Conservation (phyloP, 208 protist genomes). For the Acanthamoeba royreba region DNA sequence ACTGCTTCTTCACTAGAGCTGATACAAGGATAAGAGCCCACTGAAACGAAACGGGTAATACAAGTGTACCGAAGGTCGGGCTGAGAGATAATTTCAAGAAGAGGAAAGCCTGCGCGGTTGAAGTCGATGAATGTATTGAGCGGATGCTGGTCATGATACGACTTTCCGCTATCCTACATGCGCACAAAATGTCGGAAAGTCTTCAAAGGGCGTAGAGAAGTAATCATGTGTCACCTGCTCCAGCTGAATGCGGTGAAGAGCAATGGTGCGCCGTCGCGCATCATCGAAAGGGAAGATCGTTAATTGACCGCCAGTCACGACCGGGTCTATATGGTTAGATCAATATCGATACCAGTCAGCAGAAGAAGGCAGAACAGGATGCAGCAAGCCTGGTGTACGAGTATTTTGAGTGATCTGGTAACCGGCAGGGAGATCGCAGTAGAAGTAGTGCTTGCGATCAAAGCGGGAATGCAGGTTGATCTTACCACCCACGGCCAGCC, state of each 20-base stretch:
- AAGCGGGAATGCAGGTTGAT: slow-evolving; percentile 67
- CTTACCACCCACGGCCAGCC: slow-evolving; percentile 53
- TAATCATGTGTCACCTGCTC: background rate
- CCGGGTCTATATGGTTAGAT: no score
- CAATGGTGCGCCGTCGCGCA: background rate
- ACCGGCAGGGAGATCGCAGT: slow-evolving; percentile 75
- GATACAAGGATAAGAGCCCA: background rate
- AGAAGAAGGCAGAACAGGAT: background rate
- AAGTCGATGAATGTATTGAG: slow-evolving; percentile 67
- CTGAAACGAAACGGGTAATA: background rate
- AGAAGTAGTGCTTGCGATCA: slow-evolving; percentile 83
- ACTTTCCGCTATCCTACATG: slow-evolving; percentile 79
- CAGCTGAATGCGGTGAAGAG: background rate
- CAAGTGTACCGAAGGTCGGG: slow-evolving; percentile 60
- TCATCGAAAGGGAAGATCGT: background rate
- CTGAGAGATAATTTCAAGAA: slow-evolving; percentile 78
- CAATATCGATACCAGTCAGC: background rate
- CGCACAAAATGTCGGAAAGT: no score
- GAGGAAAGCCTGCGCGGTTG: slow-evolving; percentile 73
- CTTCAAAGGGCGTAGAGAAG: background rate
- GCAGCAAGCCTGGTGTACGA: no score
- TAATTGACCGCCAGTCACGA: slow-evolving; percentile 51
- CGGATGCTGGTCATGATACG: slow-evolving; percentile 64
- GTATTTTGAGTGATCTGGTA: slow-evolving; percentile 81
- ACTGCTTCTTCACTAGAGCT: slow-evolving; percentile 61